Evolutionary conservation across 2,329 filamentous ascomycete species (phyloP).

Genomic region (Pyricularia grisea): DNA sequence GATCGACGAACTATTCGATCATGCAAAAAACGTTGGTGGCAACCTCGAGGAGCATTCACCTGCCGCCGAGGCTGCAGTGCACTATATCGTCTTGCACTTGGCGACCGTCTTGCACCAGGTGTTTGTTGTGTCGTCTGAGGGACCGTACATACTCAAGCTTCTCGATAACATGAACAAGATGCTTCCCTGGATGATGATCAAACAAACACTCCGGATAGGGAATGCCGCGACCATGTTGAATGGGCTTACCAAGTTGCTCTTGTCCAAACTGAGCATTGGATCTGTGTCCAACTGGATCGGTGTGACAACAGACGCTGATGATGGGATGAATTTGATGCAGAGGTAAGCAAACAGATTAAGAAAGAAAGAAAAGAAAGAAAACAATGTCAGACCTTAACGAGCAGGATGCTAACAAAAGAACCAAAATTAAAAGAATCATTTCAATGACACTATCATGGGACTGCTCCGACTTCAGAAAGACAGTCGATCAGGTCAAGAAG

Average conservation of each 20-base stretch:
- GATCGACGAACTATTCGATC: conserved; percentile 54
- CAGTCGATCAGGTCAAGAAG: conserved; percentile 55
- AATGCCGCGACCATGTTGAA: conserved; percentile 78
- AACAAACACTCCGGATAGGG: conserved; percentile 64
- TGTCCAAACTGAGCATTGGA: conserved; percentile 69
- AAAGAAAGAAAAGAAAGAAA: too few species aligned
- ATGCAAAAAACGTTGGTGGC: conserved; percentile 43
- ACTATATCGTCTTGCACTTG: conserved; percentile 60
- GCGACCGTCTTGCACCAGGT: conserved; percentile 67
- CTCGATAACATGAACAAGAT: conserved; percentile 61
- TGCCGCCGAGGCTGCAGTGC: conserved; percentile 52
- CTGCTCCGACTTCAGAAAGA: conserved; percentile 57
- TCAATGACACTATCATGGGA: conserved; percentile 67
- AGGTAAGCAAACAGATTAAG: conserved; percentile 20
- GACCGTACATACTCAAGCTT: conserved; percentile 63
- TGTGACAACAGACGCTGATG: conserved; percentile 58
- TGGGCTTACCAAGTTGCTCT: conserved; percentile 60
- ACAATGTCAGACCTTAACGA: background rate
- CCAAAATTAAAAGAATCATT: conserved; percentile 48
- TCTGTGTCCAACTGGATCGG: conserved; percentile 74
- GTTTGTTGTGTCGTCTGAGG: conserved; percentile 64
- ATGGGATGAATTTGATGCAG: conserved; percentile 75
- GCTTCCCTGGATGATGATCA: conserved; percentile 61
- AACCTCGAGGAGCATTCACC: conserved; percentile 56
- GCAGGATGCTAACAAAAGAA: background rate